Evolutionary conservation across 257 asterid genomes (phyloP), one percentile per base, ranked within the genome.

Genomic region (Penstemon barbatus): DNA sequence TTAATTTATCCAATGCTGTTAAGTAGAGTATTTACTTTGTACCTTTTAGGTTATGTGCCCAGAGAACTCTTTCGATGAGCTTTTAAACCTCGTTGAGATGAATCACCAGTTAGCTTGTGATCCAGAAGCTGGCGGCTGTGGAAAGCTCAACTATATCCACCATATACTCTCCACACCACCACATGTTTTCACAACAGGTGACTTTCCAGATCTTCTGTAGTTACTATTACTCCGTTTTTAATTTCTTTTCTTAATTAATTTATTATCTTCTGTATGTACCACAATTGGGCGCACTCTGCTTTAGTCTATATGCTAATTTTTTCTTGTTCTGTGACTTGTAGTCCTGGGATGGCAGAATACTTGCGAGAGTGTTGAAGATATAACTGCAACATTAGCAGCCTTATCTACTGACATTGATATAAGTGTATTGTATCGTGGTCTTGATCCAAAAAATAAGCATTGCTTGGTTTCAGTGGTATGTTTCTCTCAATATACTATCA

Each of bases 311-410:
- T 25, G 52, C 62, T 71, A 69, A 65, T 58, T 13, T 49, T 53
- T 67, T 54, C 61, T 59, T n/a, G 4, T 66, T 64, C 71, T 74
- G 72, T 58, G 65, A 65, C 44, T 69, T 84, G 72, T 83, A 93
- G 99, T 90, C 69, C 63, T 93, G 73, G 99, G 99, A 48, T 93
- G 99, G 99, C 96, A 93, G 80, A 87, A 89, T 79, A 87, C 96
- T 43, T 71, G 95, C 38, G 99, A 93, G 86, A 85, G 83, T 54
- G 87, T 87, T 61, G 86, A 81, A 63, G 95, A 87, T 72, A 93
- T 93, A 75, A 85, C 44, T 72, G 84, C 87, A 11, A 90, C 99
- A 68, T 73, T 93, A 79, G 72, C 83, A 56, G 87, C 95, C 61
- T 82, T 93, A 61, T 86, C 96, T 51, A 93, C 96, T 65, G 95